Percentiles rank a stretch among this genome's conserved stretches.
phyloP scores from a whole-genome alignment of 495 filamentous ascomycete genomes.

The Aspergillus taichungensis region DNA sequence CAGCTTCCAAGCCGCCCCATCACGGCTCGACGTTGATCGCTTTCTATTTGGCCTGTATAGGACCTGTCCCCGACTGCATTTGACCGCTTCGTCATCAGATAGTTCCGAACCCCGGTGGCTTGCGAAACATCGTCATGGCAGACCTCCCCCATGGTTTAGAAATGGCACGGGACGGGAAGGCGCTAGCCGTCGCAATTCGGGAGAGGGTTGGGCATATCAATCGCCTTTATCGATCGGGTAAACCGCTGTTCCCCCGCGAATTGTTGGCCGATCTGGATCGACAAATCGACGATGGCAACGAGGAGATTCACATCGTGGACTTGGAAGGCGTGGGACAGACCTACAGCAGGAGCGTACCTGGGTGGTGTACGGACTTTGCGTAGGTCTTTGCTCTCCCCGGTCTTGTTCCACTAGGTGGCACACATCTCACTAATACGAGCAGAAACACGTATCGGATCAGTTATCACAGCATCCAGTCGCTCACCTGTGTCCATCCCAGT shows the following conservation, averaged over 20 bases:
- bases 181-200: slow-evolving; percentile 2
- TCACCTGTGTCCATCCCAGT: slow-evolving; percentile 9
- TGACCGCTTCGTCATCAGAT: no score
- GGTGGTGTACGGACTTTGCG: slow-evolving; percentile 12
- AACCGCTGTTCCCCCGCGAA: slow-evolving; percentile 15
- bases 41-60: no score
- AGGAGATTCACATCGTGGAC: slow-evolving; percentile 11
- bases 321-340: slow-evolving; percentile 8
- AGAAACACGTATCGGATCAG: slow-evolving; percentile 18
- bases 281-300: slow-evolving; percentile 10
- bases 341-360: slow-evolving; percentile 11
- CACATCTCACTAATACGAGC: neutral
- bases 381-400: neutral
- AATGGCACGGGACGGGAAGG: slow-evolving; percentile 1
- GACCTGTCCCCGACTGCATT: no score
- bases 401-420: neutral
- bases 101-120: no score
- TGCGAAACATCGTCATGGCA: neutral
- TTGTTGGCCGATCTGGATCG: slow-evolving; percentile 13
- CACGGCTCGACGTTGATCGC: no score
- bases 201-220: slow-evolving; percentile 4
- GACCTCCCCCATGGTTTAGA: neutral
- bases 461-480: slow-evolving; percentile 14
- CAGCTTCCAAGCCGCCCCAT: no score
- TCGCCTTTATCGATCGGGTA: slow-evolving; percentile 9